These are phyloP conservation scores for Rhodotorula sp. DNA, from an alignment of 1,284 basidiomycete species.

Conservation along the genomic window DNA sequence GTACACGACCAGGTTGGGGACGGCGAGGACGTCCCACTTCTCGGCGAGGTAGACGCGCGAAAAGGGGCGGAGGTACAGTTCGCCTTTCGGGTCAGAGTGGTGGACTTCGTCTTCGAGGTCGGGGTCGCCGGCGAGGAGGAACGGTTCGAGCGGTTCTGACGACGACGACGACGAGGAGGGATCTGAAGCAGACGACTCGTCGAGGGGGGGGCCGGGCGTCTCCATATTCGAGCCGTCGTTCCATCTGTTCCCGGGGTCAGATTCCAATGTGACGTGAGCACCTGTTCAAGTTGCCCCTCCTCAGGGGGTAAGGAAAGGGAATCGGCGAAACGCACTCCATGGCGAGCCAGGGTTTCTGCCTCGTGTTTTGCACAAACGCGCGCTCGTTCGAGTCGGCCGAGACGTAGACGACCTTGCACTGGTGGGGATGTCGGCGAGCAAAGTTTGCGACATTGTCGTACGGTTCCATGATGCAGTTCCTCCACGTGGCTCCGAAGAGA, in stretches of 20 bases:
- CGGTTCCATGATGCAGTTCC: slow-evolving; percentile 22
- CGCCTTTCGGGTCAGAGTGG: slow-evolving; percentile 38
- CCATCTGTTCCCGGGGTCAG: slow-evolving; percentile 39
- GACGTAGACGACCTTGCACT: slow-evolving; percentile 49
- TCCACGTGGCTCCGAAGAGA: slow-evolving; percentile 46
- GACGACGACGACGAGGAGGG: slow-evolving; percentile 8
- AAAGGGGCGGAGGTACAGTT: slow-evolving; percentile 49
- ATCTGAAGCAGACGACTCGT: background rate
- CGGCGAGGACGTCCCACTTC: slow-evolving; percentile 47
- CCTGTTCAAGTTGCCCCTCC: too few relatives aligned
- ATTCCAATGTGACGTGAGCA: background rate
- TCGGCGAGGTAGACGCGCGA: slow-evolving; percentile 50
- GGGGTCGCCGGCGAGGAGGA: slow-evolving; percentile 48
- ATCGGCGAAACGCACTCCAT: slow-evolving; percentile 35
- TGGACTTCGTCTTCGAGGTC: slow-evolving; percentile 48
- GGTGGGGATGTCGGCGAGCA: slow-evolving; percentile 45
- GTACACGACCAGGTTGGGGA: slow-evolving; percentile 48
- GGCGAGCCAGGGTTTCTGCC: slow-evolving; percentile 41
- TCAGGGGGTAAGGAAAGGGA: too few relatives aligned
- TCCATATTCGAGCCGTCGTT: slow-evolving; percentile 48
- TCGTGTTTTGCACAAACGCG: slow-evolving; percentile 47
- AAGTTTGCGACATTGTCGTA: slow-evolving; percentile 43
- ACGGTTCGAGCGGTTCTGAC: slow-evolving; percentile 44
- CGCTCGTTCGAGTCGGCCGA: slow-evolving; percentile 48
- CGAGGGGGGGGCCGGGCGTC: background rate